Base-by-base conservation (phyloP, 805 yeast genomes). In the Monosporozyma aerobia region DNA sequence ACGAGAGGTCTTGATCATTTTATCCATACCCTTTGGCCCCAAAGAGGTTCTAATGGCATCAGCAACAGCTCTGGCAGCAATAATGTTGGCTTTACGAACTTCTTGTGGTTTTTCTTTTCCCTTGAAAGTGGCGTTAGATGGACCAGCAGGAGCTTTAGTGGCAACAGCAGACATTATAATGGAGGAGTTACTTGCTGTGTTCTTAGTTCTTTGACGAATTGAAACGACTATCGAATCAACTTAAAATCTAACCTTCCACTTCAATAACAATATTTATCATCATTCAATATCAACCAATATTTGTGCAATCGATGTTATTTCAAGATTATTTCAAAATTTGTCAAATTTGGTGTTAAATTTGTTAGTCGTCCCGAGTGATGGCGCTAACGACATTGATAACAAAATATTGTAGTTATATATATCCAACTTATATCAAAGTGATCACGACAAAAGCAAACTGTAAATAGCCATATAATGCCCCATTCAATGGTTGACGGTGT, bases 11-110 rank as follows among this genome's bases (percentile, higher is more conserved):
- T 89, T 89, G 73, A 88, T 89, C 98, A 94, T 92, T 75, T 94
- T 94, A 71, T 94, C 99, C 99, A 94, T 94, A 56, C 99, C 99
- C 70, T 90, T 92, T 53, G 99, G 99, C 22, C 99, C 99, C 54
- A 94, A 75, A 14, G 98, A 85, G 5, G 97, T 90, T 70, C 97
- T 80, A 62, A 90, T 87, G 48, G 97, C 97, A 70, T 90, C 97
- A 2, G 96, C 90, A 27, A 90, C 97, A 5, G 97, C 96, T 62
- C 92, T 77, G 6, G 97, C 97, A 3, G 97, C 97, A 57, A 85
- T 76, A 59, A 90, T 89, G 67, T 90, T 90, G 51, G 90, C 81
- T 70, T 80, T 82, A 57, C 97, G 85, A 51, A 90, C 96, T 71
- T 90, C 97, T 67, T 85, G 90, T 25, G 97, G 97, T 77, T 90